Evolutionary conservation across 2,329 filamentous ascomycete genomes (phyloP).

Genomic region (Alternaria atra): DNA sequence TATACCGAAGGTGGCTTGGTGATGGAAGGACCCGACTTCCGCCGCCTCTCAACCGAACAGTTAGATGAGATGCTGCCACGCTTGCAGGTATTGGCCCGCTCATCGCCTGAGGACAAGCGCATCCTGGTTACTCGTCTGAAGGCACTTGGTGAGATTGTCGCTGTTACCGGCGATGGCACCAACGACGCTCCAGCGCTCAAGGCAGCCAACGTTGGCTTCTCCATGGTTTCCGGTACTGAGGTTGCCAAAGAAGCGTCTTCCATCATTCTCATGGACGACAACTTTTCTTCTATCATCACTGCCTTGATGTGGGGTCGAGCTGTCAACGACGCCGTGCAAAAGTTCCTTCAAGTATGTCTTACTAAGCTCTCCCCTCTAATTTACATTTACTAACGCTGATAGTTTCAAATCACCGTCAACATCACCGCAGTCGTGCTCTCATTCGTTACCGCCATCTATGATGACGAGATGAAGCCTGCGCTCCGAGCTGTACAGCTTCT

Average conservation of each 20-base stretch:
- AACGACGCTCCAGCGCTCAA: conserved; percentile 97
- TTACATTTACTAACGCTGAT: conserved; percentile 7
- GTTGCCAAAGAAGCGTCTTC: conserved; percentile 94
- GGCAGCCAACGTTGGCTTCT: conserved; percentile 97
- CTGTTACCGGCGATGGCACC: conserved; percentile 97
- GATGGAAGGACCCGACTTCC: conserved; percentile 87
- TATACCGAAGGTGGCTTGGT: conserved; percentile 83
- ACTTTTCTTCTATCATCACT: conserved; percentile 94
- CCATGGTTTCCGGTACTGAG: conserved; percentile 94
- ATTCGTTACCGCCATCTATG: conserved; percentile 93
- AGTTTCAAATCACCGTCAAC: conserved; percentile 95
- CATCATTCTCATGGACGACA: conserved; percentile 97
- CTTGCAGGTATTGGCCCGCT: conserved; percentile 90
- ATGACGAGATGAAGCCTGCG: conserved; percentile 84
- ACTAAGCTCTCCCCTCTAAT: too few species aligned
- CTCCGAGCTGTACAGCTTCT: conserved; percentile 94
- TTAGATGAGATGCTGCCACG: conserved; percentile 81
- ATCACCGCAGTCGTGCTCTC: conserved; percentile 98
- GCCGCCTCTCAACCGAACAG: conserved; percentile 77
- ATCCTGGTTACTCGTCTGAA: conserved; percentile 94
- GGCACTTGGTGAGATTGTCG: conserved; percentile 87
- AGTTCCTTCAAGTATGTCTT: conserved; percentile 77
- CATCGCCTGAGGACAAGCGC: conserved; percentile 95
- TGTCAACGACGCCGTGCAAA: conserved; percentile 98
- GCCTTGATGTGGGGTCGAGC: conserved; percentile 95